Percentiles rank a stretch among this genome's conserved stretches.
Evolutionary conservation across 345 rosid species (phyloP).

Genomic region (Arabidopsis thaliana): DNA sequence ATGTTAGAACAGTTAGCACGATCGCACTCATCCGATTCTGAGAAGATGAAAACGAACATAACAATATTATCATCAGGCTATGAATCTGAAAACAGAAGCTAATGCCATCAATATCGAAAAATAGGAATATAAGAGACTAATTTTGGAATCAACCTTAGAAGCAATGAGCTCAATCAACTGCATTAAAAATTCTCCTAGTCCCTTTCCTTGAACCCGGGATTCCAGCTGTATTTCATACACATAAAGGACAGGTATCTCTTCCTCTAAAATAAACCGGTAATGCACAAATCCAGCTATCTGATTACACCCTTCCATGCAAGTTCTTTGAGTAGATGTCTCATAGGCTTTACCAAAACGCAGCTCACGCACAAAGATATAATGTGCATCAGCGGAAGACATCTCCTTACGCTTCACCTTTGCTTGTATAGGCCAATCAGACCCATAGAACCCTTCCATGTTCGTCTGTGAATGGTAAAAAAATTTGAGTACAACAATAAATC

Average conservation of each 20-base stretch:
- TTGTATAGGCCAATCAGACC: constrained; percentile 73
- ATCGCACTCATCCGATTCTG: constrained; percentile 78
- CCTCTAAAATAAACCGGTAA: constrained; percentile 81
- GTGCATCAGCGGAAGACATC: constrained; percentile 78
- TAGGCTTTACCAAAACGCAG: constrained; percentile 35
- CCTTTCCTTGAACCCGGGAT: constrained; percentile 69
- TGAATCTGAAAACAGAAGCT: constrained; percentile 18
- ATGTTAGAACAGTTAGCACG: constrained; percentile 82
- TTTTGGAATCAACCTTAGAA: constrained; percentile 54
- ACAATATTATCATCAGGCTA: constrained; percentile 14
- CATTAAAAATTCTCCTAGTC: constrained; percentile 86
- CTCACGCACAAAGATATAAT: constrained; percentile 62
- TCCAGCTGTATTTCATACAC: constrained; percentile 89
- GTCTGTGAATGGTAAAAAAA: constrained; percentile 41
- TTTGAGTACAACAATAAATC: neutral
- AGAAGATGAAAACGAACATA: constrained; percentile 32
- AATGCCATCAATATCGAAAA: neutral
- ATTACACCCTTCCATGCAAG: constrained; percentile 29
- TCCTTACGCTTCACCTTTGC: constrained; percentile 83
- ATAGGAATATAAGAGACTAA: neutral
- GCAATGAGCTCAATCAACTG: constrained; percentile 85
- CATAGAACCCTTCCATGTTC: constrained; percentile 80
- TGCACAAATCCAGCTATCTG: constrained; percentile 76
- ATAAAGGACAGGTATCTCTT: constrained; percentile 82
- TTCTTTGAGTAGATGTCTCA: constrained; percentile 31